These are phyloP conservation scores for Pelargonium fulgidum DNA, from an alignment of 441 rosid species.

Conservation along the genomic window DNA sequence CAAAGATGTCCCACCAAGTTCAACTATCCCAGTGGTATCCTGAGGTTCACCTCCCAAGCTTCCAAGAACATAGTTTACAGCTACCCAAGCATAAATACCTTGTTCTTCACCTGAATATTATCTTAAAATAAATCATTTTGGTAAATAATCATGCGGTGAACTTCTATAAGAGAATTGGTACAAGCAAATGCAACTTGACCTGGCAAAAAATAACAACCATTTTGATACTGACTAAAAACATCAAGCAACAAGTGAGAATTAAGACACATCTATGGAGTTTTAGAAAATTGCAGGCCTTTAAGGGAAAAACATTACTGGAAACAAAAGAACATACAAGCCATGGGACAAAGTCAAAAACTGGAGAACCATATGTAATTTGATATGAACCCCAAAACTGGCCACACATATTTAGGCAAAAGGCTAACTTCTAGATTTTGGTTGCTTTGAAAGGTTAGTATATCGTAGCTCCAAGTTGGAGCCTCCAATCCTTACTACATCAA, in stretches of 20 bases:
- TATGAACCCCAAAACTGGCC: background rate
- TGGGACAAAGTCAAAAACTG: background rate
- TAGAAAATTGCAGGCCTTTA: background rate
- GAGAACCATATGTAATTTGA: background rate
- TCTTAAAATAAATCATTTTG: background rate
- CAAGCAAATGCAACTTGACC: background rate
- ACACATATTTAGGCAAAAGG: background rate
- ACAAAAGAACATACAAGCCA: background rate
- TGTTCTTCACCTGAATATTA: conserved; percentile 33
- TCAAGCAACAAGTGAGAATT: background rate
- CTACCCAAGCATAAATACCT: conserved; percentile 39
- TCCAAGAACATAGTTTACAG: conserved; percentile 43
- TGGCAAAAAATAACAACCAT: background rate
- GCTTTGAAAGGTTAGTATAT: background rate
- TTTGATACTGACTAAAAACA: background rate
- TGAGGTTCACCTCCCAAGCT: conserved; percentile 35
- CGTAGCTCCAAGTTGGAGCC: no score
- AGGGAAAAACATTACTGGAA: background rate
- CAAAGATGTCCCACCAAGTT: conserved; percentile 42
- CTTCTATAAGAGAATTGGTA: background rate
- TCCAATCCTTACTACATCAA: background rate
- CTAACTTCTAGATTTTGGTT: no score
- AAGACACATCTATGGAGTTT: background rate
- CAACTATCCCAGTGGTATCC: conserved; percentile 35
- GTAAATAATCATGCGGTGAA: background rate